phyloP scores from a whole-genome alignment of 2,329 filamentous ascomycete genomes.

The Anisogramma anomala region DNA sequence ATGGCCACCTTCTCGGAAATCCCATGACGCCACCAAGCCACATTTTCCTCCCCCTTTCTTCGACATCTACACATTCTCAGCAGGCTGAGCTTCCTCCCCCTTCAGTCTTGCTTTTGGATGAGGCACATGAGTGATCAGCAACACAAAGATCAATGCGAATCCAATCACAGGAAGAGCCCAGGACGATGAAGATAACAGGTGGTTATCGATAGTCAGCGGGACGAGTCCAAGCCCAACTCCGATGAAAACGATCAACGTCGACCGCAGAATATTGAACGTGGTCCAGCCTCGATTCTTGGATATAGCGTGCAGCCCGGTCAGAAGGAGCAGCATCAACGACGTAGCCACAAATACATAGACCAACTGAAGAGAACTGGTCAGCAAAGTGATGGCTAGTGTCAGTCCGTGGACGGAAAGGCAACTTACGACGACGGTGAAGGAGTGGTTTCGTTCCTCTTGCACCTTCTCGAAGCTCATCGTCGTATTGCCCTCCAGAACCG shows the following conservation, averaged over 20 bases:
- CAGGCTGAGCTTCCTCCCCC: no score
- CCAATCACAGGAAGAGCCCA: slow-evolving; percentile 22
- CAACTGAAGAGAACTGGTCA: slow-evolving; percentile 5
- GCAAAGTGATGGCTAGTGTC: not conserved
- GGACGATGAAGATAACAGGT: slow-evolving; percentile 13
- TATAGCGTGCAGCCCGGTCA: slow-evolving; percentile 22
- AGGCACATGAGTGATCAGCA: slow-evolving; percentile 16
- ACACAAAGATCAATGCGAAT: slow-evolving; percentile 18
- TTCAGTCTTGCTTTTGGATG: no score
- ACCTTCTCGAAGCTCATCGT: not conserved
- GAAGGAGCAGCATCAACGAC: slow-evolving; percentile 20
- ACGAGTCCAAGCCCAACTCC: slow-evolving; percentile 17
- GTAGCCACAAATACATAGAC: slow-evolving; percentile 21
- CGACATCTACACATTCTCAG: no score
- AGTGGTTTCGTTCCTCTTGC: not conserved
- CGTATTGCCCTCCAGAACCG: not conserved
- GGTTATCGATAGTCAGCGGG: slow-evolving; percentile 14
- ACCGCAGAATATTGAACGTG: slow-evolving; percentile 21
- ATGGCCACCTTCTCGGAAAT: no score
- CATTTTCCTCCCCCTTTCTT: no score
- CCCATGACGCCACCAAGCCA: no score
- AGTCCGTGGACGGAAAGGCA: not conserved
- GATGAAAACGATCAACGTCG: slow-evolving; percentile 13
- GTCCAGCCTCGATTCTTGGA: slow-evolving; percentile 21
- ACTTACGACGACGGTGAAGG: slow-evolving; percentile 4